Conservation (phyloP, 108 stramenopile genomes). For the Seminavis robusta region DNA sequence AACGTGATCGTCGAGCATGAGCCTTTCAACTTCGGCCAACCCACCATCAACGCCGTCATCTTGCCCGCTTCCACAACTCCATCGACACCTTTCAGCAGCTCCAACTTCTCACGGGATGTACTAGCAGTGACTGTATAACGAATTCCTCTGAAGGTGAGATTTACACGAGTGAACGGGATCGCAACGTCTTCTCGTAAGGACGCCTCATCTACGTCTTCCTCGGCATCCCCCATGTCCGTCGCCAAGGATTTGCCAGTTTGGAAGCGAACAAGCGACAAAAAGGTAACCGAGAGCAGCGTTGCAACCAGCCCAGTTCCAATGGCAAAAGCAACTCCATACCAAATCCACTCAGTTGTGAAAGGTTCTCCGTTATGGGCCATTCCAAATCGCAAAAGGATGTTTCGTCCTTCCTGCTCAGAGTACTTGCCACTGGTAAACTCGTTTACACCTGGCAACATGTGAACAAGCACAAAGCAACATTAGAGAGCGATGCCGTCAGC, state of each 20-base stretch:
- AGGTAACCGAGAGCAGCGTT: neutral
- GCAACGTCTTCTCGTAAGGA: too few species aligned
- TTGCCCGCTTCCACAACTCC: constrained; percentile 62
- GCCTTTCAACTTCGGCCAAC: too few species aligned
- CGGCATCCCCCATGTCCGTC: constrained; percentile 1
- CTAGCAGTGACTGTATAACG: constrained; percentile 55
- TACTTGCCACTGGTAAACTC: constrained; percentile 55
- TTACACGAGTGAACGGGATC: constrained; percentile 37
- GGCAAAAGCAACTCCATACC: constrained; percentile 13
- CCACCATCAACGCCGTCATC: constrained; percentile 58
- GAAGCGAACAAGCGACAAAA: constrained; percentile 10
- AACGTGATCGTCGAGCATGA: too few species aligned
- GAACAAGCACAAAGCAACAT: too few species aligned
- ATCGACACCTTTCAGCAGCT: constrained; percentile 53
- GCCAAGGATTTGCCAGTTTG: constrained; percentile 15
- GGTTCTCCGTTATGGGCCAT: too few species aligned
- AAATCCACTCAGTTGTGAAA: constrained; percentile 17
- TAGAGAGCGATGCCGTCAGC: too few species aligned
- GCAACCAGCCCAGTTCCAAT: constrained; percentile 6
- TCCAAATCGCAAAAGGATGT: constrained; percentile 38
- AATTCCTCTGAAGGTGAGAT: constrained; percentile 58
- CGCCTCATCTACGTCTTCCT: constrained; percentile 14
- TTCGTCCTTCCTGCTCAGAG: constrained; percentile 36
- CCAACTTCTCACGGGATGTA: constrained; percentile 53
- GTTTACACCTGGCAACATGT: too few species aligned